Base-by-base conservation (phyloP, 176 grass and related monocot species). In the Carex pumila region DNA sequence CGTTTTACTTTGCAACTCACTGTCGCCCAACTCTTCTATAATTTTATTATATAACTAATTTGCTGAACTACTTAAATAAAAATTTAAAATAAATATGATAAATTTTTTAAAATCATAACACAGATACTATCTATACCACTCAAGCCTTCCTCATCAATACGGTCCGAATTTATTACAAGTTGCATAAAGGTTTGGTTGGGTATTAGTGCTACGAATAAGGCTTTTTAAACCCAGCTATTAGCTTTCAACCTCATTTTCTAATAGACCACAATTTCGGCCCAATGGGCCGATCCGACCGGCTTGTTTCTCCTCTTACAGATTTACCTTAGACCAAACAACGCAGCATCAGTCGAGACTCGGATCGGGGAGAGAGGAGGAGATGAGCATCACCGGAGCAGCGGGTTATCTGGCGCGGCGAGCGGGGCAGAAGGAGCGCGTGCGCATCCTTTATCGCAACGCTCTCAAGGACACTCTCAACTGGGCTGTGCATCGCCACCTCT, bases 401-500 rank as follows among this genome's bases (percentile, higher is more conserved):
- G 91, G 91, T 34, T 99, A 89, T 84, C 87, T 99, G 69, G 85
- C 85, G 57, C 88, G 96, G 81, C 83, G 96, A 37, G 89, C 91
- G 83, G 89, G 77, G 63, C 93, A 95, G 88, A 99, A 95, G 93
- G 96, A 99, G 88, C 88, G 96, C 67, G 96, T 99, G 83, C 86
- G 93, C 13, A 81, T 95, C 5, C 96, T 99, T 70, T 99, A 99
- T 90, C 96, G 96, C 61, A 76, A 85, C 0, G 81, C 91, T 13
- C 96, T 99, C 83, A 99, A 90, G 91, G 96, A 99, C 80, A 90
- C 91, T 29, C 96, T 99, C 83, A 99, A 95, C 91, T 99, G 96
- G 96, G 91, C 96, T 45, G 96, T 99, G 57, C 91, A 99, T 76
- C 96, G 93, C 89, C 96, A 95, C 87, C 79, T 95, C 87, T 99